Percentiles rank a stretch among this genome's conserved stretches.
These are phyloP conservation scores for Drechslerella coelobrocha DNA, from an alignment of 2,329 filamentous ascomycete genomes.

Conservation along the genomic window DNA sequence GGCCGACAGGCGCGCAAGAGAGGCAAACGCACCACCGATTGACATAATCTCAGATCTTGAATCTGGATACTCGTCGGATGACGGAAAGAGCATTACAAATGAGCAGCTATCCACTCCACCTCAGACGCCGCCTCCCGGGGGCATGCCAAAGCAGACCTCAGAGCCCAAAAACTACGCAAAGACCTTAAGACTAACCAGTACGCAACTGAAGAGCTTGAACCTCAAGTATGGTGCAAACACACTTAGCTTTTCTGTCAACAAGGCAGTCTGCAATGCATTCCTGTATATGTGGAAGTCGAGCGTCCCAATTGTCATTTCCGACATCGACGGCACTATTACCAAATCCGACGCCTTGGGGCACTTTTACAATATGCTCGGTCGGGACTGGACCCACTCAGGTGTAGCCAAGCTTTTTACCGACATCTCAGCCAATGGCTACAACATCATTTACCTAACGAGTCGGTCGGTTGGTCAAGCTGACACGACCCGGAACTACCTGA, in stretches of 20 bases:
- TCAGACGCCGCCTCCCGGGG: conserved; percentile 38
- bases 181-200: conserved; percentile 90
- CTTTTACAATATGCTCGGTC: conserved; percentile 92
- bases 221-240: conserved; percentile 85
- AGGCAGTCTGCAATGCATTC: conserved; percentile 85
- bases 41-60: conserved; percentile 78
- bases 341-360: conserved; percentile 95
- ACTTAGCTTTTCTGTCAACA: conserved; percentile 96
- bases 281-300: conserved; percentile 95
- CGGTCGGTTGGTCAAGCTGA: conserved; percentile 93
- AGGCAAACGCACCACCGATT: conserved; percentile 61
- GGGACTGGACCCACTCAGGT: conserved; percentile 96
- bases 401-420: conserved; percentile 98
- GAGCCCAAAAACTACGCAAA: conserved; percentile 88
- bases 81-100: conserved; percentile 68
- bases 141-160: conserved; percentile 1
- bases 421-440: conserved; percentile 93
- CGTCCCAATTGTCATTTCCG: conserved; percentile 93
- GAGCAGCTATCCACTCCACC: conserved; percentile 67
- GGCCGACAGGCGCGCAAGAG: conserved; percentile 52
- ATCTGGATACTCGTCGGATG: conserved; percentile 93
- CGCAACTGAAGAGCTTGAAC: conserved; percentile 85
- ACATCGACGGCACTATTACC: conserved; percentile 98
- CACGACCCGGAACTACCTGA: conserved; percentile 84
- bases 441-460: conserved; percentile 97